phyloP scores from a whole-genome alignment of 805 yeast species.

The Metschnikowia dekortorum region DNA sequence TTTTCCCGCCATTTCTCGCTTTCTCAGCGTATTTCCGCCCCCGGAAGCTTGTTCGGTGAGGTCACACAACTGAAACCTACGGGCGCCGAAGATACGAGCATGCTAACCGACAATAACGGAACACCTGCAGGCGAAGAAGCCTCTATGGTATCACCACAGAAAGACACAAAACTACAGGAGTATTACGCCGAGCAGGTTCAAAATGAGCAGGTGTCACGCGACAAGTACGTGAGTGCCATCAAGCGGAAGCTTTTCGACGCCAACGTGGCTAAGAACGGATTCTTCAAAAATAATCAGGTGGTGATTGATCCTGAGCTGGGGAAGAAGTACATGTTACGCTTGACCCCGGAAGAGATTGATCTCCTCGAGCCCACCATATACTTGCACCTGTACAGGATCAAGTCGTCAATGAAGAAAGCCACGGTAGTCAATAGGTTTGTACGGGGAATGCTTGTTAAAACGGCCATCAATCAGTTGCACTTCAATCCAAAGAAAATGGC shows the following conservation, averaged over 20 bases:
- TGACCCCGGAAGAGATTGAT: constrained; percentile 64
- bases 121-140: constrained; percentile 8
- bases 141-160: constrained; percentile 23
- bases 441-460: constrained; percentile 62
- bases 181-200: constrained; percentile 43
- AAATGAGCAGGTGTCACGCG: constrained; percentile 42
- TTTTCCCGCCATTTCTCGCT: not conserved
- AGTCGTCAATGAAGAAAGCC: constrained; percentile 86
- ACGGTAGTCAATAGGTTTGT: constrained; percentile 74
- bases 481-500: constrained; percentile 78
- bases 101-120: constrained; percentile 1
- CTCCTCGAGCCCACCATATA: constrained; percentile 86
- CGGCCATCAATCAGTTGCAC: constrained; percentile 89
- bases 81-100: not conserved
- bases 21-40: not conserved
- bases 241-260: constrained; percentile 60
- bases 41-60: constrained; percentile 28
- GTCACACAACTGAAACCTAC: constrained; percentile 22
- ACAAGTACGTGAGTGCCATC: constrained; percentile 65
- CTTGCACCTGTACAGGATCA: constrained; percentile 73
- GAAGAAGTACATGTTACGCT: constrained; percentile 48
- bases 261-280: constrained; percentile 60
- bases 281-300: constrained; percentile 59
- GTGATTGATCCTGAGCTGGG: constrained; percentile 41
- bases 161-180: constrained; percentile 43